phyloP scores from a whole-genome alignment of 352 stramenopile genomes.

The Phytopythium kandeliae region DNA sequence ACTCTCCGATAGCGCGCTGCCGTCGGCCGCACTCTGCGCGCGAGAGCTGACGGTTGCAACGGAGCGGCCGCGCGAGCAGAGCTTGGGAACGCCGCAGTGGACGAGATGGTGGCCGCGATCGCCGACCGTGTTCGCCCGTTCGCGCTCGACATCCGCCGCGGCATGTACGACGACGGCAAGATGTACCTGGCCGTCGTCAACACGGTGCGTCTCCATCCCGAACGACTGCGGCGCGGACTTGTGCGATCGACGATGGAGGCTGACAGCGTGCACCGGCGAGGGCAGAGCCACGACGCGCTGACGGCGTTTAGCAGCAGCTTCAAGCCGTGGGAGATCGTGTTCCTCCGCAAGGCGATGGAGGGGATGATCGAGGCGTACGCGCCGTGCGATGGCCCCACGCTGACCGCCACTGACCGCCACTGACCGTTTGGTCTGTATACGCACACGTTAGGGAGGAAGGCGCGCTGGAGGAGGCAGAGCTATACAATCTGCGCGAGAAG shows the following conservation, averaged over 20 bases:
- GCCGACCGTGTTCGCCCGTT: conserved; percentile 52
- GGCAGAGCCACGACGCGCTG: conserved; percentile 70
- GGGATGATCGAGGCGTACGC: conserved; percentile 69
- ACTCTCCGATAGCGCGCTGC: too few species aligned
- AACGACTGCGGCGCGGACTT: not conserved
- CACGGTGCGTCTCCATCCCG: conserved; percentile 29
- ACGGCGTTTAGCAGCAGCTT: conserved; percentile 69
- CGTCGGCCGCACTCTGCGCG: too few species aligned
- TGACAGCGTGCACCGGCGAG: not conserved
- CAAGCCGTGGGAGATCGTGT: conserved; percentile 81
- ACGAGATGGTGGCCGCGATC: conserved; percentile 61
- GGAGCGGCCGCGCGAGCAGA: too few species aligned
- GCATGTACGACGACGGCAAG: conserved; percentile 80
- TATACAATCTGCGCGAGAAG: conserved; percentile 72
- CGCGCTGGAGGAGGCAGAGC: conserved; percentile 49
- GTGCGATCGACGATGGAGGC: too few species aligned
- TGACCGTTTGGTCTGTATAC: not conserved
- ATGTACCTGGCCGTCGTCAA: conserved; percentile 80
- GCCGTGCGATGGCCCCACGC: not conserved
- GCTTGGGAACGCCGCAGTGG: conserved; percentile 40
- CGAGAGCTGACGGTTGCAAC: too few species aligned
- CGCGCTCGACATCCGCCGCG: conserved; percentile 62
- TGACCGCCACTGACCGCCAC: not conserved
- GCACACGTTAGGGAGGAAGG: conserved; percentile 40
- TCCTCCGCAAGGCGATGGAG: conserved; percentile 77